Evolutionary conservation across 2,329 filamentous ascomycete genomes (phyloP), one percentile per base, ranked within the genome.

Genomic region (Hypoxylon sp.): DNA sequence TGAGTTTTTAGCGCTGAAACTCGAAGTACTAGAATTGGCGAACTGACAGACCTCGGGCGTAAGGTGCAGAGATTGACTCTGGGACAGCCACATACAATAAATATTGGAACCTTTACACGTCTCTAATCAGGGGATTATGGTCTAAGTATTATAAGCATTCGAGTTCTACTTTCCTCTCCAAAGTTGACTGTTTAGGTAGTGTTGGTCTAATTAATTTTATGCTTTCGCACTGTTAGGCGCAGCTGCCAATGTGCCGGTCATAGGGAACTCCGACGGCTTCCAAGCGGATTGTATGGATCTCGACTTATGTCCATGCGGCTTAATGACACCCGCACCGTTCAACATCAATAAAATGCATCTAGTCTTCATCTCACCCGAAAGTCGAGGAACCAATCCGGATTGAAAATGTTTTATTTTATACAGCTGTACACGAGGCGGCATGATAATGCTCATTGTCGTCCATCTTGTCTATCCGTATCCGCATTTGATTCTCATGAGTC

Each of bases 351-450:
- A 6, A 21, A n/a, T 12, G 29, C 12, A n/a, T 50, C 23, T 8
- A 52, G 32, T 29, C 19, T 37, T 32, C 4, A 34, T 16, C 2
- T 57, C n/a, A 47, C 12, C 11, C 14, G 4, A 51, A 60, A 47
- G 2, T 9, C 30, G 11, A 41, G 6, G 16, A 47, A 19, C 12
- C 12, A 61, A 46, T 65, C 67, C 56, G 54, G 48, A 60, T 56
- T 69, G 47, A 55, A 63, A 54, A 41, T 67, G 23, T 23, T 61
- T 60, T 59, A 16, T 72, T 74, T 76, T 74, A 71, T 76, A 76
- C 73, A 76, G 68, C 70, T 74, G 59, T 75, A 74, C 74, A 77
- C 43, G 64, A 74, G 64, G 65, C 48, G 56, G 61, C 41, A 45
- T 25, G 54, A 47, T 63, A 59, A 52, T 53, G 39, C 25, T 51